Evolutionary conservation across 495 filamentous ascomycete species (phyloP).

Genomic region (Symbiotaphrina buchneri): DNA sequence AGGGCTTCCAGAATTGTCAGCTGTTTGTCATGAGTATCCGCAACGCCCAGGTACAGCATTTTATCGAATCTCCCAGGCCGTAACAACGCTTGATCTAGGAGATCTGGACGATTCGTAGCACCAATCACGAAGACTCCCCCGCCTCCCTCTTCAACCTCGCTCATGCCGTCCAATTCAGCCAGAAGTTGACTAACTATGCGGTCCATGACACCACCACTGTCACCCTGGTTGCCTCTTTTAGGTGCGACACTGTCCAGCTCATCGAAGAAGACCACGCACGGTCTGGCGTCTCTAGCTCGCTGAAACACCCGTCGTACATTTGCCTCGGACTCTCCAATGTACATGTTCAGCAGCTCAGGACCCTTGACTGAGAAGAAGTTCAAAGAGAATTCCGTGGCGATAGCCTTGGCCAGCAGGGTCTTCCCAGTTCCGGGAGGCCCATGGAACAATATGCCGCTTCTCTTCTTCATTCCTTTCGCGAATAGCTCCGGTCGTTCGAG

Average conservation of each 20-base stretch:
- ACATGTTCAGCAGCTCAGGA: slow-evolving; percentile 95
- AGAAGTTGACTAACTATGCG: slow-evolving; percentile 90
- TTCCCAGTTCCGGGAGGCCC: slow-evolving; percentile 94
- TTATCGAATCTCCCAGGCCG: slow-evolving; percentile 92
- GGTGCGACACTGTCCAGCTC: slow-evolving; percentile 94
- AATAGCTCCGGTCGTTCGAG: slow-evolving; percentile 87
- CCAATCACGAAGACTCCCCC: slow-evolving; percentile 95
- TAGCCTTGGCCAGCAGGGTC: slow-evolving; percentile 89
- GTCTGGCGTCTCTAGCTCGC: slow-evolving; percentile 78
- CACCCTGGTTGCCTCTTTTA: slow-evolving; percentile 92
- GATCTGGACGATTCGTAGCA: slow-evolving; percentile 84
- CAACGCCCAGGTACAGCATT: slow-evolving; percentile 94
- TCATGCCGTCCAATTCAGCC: slow-evolving; percentile 94
- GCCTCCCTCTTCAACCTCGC: slow-evolving; percentile 56
- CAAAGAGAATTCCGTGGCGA: slow-evolving; percentile 92
- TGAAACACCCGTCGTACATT: slow-evolving; percentile 95
- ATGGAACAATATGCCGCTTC: slow-evolving; percentile 93
- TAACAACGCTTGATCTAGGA: slow-evolving; percentile 77
- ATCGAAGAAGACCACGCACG: slow-evolving; percentile 97
- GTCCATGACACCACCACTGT: slow-evolving; percentile 98
- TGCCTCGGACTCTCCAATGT: slow-evolving; percentile 95
- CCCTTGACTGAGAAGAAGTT: slow-evolving; percentile 99
- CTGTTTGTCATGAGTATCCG: slow-evolving; percentile 93
- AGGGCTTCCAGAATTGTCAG: slow-evolving; percentile 82
- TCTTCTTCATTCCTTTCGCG: slow-evolving; percentile 96